Conservation (phyloP, 192 early-diverging fungal genomes). For the Linnemannia schmuckeri region DNA sequence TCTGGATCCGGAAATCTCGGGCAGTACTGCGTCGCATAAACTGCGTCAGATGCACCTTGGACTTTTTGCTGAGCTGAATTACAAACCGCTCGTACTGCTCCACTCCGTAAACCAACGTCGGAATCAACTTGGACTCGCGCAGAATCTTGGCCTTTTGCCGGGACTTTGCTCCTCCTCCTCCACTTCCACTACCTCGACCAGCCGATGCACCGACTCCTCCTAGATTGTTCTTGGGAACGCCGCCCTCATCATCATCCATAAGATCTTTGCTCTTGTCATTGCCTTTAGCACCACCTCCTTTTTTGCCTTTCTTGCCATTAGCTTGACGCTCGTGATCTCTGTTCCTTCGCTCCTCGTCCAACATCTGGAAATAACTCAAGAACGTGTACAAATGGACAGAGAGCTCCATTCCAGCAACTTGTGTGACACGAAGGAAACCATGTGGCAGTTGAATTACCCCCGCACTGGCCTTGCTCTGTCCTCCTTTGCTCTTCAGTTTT, state of each 20-base stretch:
- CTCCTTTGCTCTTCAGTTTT: neutral
- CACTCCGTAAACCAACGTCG: constrained; percentile 76
- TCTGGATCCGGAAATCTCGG: constrained; percentile 81
- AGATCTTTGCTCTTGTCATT: constrained; percentile 32
- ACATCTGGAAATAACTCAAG: constrained; percentile 52
- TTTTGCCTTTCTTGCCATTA: constrained; percentile 35
- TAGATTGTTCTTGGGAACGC: neutral
- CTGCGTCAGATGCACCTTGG: constrained; percentile 79
- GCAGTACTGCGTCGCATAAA: constrained; percentile 84
- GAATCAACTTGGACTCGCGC: constrained; percentile 81
- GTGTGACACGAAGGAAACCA: constrained; percentile 62
- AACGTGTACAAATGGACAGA: constrained; percentile 69
- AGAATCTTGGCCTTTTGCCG: constrained; percentile 67
- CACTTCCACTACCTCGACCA: neutral
- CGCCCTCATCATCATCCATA: neutral
- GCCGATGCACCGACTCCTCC: neutral
- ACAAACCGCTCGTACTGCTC: constrained; percentile 85
- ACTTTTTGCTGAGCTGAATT: constrained; percentile 76
- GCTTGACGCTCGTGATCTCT: constrained; percentile 23
- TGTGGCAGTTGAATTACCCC: constrained; percentile 43
- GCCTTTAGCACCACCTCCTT: constrained; percentile 29
- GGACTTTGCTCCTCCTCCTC: constrained; percentile 13
- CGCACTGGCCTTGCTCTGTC: neutral
- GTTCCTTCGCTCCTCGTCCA: constrained; percentile 34
- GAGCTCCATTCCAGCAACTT: constrained; percentile 58